phyloP scores from a whole-genome alignment of 2,329 filamentous ascomycete genomes.

The Clonostachys solani region DNA sequence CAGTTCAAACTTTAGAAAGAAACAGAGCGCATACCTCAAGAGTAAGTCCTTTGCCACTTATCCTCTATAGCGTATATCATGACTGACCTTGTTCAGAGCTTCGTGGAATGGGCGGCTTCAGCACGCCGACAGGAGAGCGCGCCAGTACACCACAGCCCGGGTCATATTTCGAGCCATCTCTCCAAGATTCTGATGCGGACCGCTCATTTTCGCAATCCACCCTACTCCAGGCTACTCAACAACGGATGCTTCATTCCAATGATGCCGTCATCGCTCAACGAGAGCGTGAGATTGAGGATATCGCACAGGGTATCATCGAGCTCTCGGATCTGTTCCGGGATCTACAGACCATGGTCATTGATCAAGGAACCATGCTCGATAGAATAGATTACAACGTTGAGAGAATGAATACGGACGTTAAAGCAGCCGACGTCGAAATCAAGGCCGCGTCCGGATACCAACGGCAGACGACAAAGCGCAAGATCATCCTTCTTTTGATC shows the following conservation, averaged over 20 bases:
- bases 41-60: conserved; percentile 48
- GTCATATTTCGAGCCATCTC: conserved; percentile 75
- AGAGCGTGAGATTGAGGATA: conserved; percentile 95
- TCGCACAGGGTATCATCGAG: conserved; percentile 96
- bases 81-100: conserved; percentile 50
- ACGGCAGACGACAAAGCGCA: conserved; percentile 81
- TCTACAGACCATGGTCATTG: conserved; percentile 90
- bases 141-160: conserved; percentile 43
- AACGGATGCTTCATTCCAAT: conserved; percentile 66
- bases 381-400: conserved; percentile 98
- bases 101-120: conserved; percentile 57
- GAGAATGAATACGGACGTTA: conserved; percentile 88
- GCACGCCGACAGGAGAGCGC: conserved; percentile 46
- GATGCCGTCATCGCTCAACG: conserved; percentile 85
- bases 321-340: conserved; percentile 96
- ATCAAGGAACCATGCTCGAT: conserved; percentile 86
- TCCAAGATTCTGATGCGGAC: conserved; percentile 92
- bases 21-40: conserved; percentile 93
- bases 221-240: conserved; percentile 71
- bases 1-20: conserved; percentile 90
- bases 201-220: conserved; percentile 88
- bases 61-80: not conserved
- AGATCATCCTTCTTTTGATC: conserved; percentile 84
- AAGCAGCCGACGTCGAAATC: conserved; percentile 88
- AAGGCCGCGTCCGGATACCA: conserved; percentile 87